Evolutionary conservation across 306 rosid genomes (phyloP).

Genomic region (Crataegus laevigata): DNA sequence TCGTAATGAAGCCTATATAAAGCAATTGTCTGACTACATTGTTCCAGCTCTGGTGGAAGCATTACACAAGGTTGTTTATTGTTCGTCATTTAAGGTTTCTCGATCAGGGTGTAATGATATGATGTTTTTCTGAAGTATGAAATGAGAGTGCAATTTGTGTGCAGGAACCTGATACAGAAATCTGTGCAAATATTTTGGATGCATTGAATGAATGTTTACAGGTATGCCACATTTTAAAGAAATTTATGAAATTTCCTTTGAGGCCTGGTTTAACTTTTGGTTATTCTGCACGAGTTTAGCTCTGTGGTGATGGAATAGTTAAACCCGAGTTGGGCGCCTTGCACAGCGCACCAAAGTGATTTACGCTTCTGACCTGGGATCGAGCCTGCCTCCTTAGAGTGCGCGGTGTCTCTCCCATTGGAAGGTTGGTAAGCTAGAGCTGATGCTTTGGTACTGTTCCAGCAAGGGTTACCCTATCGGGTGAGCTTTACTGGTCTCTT

Average conservation of each 20-base stretch:
- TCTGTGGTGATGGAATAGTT: background rate
- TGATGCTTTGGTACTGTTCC: background rate
- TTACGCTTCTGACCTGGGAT: background rate
- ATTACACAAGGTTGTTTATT: slow-evolving; percentile 62
- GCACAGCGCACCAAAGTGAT: background rate
- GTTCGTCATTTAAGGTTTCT: background rate
- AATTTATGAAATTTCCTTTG: background rate
- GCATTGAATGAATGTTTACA: slow-evolving; percentile 89
- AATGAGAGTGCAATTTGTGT: slow-evolving; percentile 17
- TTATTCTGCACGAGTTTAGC: background rate
- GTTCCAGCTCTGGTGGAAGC: slow-evolving; percentile 97
- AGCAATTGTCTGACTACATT: slow-evolving; percentile 79
- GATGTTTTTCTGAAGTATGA: slow-evolving; percentile 10
- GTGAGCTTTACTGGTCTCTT: background rate
- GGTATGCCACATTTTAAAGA: slow-evolving; percentile 35
- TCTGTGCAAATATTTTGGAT: slow-evolving; percentile 89
- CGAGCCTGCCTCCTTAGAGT: background rate
- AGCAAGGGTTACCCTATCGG: background rate
- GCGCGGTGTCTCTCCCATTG: background rate
- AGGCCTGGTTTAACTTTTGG: background rate
- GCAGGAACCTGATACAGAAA: slow-evolving; percentile 99
- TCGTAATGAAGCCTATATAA: slow-evolving; percentile 71
- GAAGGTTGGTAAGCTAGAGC: background rate
- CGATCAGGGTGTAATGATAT: background rate
- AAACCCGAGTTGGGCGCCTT: background rate